Conservation (phyloP, 164 flowering plant genomes). For the Nelumbo lutea region DNA sequence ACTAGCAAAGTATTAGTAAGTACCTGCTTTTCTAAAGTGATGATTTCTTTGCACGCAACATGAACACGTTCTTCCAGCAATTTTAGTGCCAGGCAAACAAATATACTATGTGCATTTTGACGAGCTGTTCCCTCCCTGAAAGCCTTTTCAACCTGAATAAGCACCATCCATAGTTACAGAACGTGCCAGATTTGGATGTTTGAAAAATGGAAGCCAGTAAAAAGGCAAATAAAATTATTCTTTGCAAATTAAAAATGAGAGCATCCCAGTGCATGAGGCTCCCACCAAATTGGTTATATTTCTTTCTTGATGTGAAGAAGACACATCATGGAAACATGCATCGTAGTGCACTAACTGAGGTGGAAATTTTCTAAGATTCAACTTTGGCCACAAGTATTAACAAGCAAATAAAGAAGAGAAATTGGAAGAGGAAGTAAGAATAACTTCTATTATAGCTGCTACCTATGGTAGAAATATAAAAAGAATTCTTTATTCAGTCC, state of each 20-base stretch:
- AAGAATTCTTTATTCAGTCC: too few relatives aligned
- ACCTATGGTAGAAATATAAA: too few relatives aligned
- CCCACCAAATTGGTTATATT: not conserved
- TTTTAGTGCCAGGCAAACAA: constrained; percentile 86
- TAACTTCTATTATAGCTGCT: too few relatives aligned
- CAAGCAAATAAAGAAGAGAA: too few relatives aligned
- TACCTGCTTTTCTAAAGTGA: constrained; percentile 95
- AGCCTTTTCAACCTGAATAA: constrained; percentile 89
- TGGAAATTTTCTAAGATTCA: too few relatives aligned
- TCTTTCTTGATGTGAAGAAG: not conserved
- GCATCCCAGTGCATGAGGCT: not conserved
- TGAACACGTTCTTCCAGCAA: constrained; percentile 91
- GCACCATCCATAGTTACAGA: not conserved
- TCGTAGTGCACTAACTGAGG: not conserved
- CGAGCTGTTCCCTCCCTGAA: constrained; percentile 97
- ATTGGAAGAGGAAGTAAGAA: too few relatives aligned
- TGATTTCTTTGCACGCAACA: constrained; percentile 96
- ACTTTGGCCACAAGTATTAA: too few relatives aligned
- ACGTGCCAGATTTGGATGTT: not conserved
- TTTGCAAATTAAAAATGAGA: not conserved
- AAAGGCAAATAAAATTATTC: not conserved
- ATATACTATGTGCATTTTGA: constrained; percentile 96
- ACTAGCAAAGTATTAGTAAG: constrained; percentile 1
- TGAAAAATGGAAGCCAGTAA: not conserved
- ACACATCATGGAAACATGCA: constrained; percentile 1